These are phyloP conservation scores for Fistulifera pelliculosa DNA, from an alignment of 108 stramenopile species.

Conservation along the genomic window DNA sequence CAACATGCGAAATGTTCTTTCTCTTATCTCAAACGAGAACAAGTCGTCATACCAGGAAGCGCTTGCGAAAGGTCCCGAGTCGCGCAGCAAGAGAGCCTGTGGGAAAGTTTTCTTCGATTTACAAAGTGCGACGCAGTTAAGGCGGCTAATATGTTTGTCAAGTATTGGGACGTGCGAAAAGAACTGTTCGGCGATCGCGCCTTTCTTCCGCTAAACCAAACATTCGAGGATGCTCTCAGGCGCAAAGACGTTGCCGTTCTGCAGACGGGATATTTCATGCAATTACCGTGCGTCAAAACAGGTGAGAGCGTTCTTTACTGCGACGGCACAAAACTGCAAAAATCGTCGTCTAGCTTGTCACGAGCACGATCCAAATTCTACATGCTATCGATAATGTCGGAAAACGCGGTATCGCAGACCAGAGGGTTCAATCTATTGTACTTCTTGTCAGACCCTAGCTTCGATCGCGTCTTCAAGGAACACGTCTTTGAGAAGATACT, in stretches of 20 bases:
- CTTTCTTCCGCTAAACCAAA: constrained; percentile 8
- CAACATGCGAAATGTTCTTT: not conserved
- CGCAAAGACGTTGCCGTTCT: constrained; percentile 4
- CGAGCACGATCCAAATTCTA: constrained; percentile 4
- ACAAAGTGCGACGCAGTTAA: not conserved
- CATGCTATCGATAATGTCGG: not conserved
- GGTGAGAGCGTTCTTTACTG: not conserved
- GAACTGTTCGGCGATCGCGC: constrained; percentile 12
- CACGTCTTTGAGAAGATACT: no score
- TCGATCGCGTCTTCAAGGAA: not conserved
- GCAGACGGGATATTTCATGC: constrained; percentile 1
- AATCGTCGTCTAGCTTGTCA: not conserved
- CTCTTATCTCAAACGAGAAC: constrained; percentile 5
- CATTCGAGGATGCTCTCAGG: constrained; percentile 6
- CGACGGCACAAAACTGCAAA: constrained; percentile 1
- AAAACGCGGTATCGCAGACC: constrained; percentile 1
- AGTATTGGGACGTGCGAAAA: constrained; percentile 15
- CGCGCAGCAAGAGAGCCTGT: constrained; percentile 8
- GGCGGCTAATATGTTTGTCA: constrained; percentile 5
- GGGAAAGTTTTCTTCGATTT: constrained; percentile 7
- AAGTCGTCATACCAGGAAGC: constrained; percentile 17
- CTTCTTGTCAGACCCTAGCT: not conserved
- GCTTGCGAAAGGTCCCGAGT: constrained; percentile 4
- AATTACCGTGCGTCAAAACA: not conserved
- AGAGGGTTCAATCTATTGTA: constrained; percentile 1